Conservation (phyloP, 2,329 filamentous ascomycete genomes). For the Ophiostoma novo-ulmi region DNA sequence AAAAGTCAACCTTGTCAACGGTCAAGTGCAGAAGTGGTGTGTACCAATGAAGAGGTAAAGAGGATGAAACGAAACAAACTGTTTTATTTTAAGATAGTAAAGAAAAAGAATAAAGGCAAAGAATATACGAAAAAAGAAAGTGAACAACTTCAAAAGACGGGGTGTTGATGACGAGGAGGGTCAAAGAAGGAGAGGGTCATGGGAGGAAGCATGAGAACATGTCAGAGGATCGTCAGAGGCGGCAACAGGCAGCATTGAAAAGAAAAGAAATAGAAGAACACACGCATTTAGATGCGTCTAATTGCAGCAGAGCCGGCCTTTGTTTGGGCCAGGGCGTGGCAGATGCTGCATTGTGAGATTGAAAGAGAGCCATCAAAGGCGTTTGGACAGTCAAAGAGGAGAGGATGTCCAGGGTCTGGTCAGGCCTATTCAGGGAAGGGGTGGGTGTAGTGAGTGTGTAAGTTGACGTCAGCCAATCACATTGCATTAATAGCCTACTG, state of each 20-base stretch:
- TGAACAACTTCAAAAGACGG: not conserved
- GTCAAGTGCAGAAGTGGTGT: not conserved
- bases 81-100: not conserved
- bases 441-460: conserved; percentile 6
- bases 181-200: not conserved
- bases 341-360: not conserved
- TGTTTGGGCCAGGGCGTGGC: not conserved
- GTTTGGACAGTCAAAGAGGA: not conserved
- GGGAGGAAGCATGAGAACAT: not conserved
- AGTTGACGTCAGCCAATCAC: not conserved
- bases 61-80: conserved; percentile 5
- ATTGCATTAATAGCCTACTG: not conserved
- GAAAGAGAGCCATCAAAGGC: not conserved
- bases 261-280: no score
- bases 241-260: not conserved
- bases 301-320: not conserved
- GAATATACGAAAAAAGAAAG: not conserved
- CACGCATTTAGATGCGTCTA: no score
- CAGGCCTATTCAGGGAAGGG: conserved; percentile 1
- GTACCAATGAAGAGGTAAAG: not conserved
- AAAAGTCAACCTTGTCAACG: not conserved
- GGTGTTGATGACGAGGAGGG: not conserved
- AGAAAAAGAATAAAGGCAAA: not conserved
- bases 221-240: conserved; percentile 5
- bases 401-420: not conserved